Evolutionary conservation across 1,284 basidiomycete species (phyloP).

Genomic region (Marasmius sp.): DNA sequence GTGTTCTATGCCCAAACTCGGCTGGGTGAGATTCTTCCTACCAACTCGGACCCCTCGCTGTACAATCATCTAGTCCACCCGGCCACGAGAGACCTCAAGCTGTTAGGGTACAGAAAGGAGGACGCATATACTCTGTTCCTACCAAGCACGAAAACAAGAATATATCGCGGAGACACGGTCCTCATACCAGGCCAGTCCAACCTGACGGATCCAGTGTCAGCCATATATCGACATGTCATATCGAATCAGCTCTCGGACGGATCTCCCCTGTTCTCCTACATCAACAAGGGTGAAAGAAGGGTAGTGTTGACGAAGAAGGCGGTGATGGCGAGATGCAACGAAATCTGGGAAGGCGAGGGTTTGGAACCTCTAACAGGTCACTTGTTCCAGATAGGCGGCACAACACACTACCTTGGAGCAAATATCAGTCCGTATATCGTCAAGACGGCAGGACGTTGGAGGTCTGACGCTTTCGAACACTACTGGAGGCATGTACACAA

Average conservation of each 20-base stretch:
- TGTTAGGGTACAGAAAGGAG: not conserved
- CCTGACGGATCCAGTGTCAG: not conserved
- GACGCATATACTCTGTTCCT: not conserved
- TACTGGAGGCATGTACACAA: too few relatives aligned
- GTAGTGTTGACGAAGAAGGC: not conserved
- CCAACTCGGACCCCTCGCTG: not conserved
- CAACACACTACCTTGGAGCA: not conserved
- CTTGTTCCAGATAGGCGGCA: not conserved
- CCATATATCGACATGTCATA: not conserved
- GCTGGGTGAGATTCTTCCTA: not conserved
- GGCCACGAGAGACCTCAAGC: not conserved
- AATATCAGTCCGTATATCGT: not conserved
- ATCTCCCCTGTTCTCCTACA: not conserved
- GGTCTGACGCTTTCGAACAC: not conserved
- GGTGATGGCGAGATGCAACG: not conserved
- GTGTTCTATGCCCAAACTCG: not conserved
- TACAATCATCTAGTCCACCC: not conserved
- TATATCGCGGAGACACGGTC: not conserved
- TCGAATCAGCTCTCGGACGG: too few relatives aligned
- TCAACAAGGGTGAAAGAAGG: not conserved
- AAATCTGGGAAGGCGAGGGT: too few relatives aligned
- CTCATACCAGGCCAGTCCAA: not conserved
- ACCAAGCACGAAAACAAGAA: not conserved
- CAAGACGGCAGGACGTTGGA: not conserved
- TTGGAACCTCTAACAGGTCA: not conserved